Evolutionary conservation across 306 rosid genomes (phyloP).

Genomic region (Vigna nakashimae): DNA sequence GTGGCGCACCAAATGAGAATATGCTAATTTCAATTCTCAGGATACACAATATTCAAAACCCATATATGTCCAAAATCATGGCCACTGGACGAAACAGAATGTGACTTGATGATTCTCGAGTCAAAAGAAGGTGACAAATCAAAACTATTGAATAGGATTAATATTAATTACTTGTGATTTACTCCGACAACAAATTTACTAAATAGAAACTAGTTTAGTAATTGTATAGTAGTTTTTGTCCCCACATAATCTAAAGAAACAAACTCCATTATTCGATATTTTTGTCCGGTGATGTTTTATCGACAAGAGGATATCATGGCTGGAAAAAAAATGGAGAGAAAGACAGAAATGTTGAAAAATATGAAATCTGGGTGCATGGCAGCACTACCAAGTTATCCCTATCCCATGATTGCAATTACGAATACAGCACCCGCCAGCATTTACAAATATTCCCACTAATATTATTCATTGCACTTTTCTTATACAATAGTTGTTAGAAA

Average conservation of each 20-base stretch:
- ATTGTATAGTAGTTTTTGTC: too few relatives aligned
- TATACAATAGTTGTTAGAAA: too few relatives aligned
- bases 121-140: too few relatives aligned
- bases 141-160: too few relatives aligned
- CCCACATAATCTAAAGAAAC: neutral
- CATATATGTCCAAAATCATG: neutral
- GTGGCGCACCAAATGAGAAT: conserved; percentile 3
- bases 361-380: conserved; percentile 36
- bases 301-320: neutral
- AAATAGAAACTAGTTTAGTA: too few relatives aligned
- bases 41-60: conserved; percentile 1
- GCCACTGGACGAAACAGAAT: neutral
- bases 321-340: neutral
- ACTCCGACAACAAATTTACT: too few relatives aligned
- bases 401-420: conserved; percentile 40
- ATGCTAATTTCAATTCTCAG: neutral
- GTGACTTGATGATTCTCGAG: neutral
- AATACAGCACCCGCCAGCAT: conserved; percentile 30
- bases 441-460: conserved; percentile 18
- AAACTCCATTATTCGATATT: neutral
- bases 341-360: neutral
- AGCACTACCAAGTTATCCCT: conserved; percentile 37
- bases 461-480: neutral
- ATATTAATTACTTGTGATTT: too few relatives aligned
- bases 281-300: neutral